phyloP scores from a whole-genome alignment of 2,329 filamentous ascomycete species.

The Phaeophleospora eucalypticola region DNA sequence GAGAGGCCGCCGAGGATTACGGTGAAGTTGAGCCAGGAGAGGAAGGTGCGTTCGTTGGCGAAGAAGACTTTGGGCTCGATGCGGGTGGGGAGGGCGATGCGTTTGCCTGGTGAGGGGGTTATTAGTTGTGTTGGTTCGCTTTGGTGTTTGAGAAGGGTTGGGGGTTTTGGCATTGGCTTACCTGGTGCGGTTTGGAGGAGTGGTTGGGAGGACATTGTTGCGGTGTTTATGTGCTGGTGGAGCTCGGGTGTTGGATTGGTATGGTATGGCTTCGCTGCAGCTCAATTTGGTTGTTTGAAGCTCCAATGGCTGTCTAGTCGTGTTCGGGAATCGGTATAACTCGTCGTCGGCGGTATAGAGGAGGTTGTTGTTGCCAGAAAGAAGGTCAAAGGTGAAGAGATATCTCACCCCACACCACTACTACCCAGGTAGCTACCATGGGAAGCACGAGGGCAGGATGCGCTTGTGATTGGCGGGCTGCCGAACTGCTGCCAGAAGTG shows the following conservation, averaged over 20 bases:
- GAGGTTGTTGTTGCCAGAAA: background rate
- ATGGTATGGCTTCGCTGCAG: background rate
- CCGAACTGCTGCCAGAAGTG: background rate
- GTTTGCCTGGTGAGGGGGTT: constrained; percentile 65
- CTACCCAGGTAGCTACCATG: background rate
- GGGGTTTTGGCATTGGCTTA: too few species aligned
- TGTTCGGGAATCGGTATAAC: too few species aligned
- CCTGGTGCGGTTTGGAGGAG: constrained; percentile 91
- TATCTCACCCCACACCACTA: background rate
- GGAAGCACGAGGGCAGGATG: too few species aligned
- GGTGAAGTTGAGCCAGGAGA: constrained; percentile 99
- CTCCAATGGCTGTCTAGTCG: background rate
- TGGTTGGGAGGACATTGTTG: constrained; percentile 87
- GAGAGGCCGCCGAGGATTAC: constrained; percentile 95
- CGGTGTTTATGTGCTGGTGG: constrained; percentile 10
- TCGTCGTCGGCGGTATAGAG: background rate
- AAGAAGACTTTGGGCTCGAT: constrained; percentile 99
- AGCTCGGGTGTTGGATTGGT: background rate
- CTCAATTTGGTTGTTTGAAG: background rate
- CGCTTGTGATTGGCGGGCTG: background rate
- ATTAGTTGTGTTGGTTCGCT: constrained; percentile 13
- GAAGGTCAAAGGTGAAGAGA: background rate
- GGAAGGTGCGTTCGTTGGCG: constrained; percentile 97
- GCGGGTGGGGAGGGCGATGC: constrained; percentile 93
- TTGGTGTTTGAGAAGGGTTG: background rate